Percentiles rank a stretch among this genome's conserved stretches.
phyloP scores from a whole-genome alignment of 495 filamentous ascomycete genomes.

The Penicillium arizonense region DNA sequence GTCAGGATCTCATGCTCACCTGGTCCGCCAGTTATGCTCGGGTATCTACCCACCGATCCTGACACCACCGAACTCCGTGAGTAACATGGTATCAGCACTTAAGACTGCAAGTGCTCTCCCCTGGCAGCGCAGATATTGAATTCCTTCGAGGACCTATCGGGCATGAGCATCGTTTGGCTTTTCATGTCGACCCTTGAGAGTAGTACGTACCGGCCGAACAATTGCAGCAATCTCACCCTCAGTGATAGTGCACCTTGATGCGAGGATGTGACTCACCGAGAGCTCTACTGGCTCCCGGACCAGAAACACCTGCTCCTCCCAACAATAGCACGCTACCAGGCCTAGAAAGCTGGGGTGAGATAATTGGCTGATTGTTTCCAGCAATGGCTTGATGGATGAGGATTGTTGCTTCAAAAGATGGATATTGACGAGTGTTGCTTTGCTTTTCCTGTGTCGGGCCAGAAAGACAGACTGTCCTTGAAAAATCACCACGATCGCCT shows the following conservation, averaged over 20 bases:
- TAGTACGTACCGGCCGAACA: neutral
- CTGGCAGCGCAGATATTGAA: neutral
- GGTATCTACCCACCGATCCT: slow-evolving; percentile 1
- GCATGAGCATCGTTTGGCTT: neutral
- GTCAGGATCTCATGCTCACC: neutral
- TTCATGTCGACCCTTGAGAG: neutral
- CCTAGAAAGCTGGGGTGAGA: slow-evolving; percentile 2
- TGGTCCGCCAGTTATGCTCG: neutral
- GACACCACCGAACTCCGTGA: neutral
- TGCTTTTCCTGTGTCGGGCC: neutral
- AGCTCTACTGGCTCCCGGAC: slow-evolving; percentile 8
- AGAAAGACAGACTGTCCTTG: neutral
- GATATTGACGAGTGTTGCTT: slow-evolving; percentile 4
- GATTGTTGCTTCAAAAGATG: neutral
- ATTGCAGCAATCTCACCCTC: slow-evolving; percentile 6
- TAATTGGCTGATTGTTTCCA: neutral
- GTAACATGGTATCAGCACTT: neutral
- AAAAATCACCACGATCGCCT: neutral
- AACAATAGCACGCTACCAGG: neutral
- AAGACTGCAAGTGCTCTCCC: neutral
- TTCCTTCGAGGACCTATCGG: neutral
- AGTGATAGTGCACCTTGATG: neutral
- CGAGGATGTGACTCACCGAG: slow-evolving; percentile 1
- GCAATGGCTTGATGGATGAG: neutral
- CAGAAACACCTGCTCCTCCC: neutral